Percentiles rank a stretch among this genome's conserved stretches.
These are phyloP conservation scores for Psilocybe subaeruginosa DNA, from an alignment of 768 basidiomycete species.

Conservation along the genomic window DNA sequence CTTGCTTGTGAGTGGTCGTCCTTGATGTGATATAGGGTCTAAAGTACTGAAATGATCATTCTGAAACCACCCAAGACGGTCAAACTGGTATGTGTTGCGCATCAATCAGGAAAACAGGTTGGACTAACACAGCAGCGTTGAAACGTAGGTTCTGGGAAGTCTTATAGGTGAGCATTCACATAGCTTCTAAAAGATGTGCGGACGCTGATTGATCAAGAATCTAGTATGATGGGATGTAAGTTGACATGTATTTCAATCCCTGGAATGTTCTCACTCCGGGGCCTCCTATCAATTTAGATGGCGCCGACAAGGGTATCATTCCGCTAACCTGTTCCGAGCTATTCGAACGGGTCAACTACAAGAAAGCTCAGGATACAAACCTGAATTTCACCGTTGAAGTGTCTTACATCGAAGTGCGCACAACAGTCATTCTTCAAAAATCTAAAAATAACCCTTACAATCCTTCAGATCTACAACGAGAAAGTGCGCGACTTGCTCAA, in stretches of 20 bases:
- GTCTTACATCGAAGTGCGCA: constrained; percentile 89
- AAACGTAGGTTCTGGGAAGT: constrained; percentile 81
- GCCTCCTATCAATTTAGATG: constrained; percentile 53
- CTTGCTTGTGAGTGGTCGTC: constrained; percentile 83
- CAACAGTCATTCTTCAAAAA: neutral
- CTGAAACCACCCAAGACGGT: constrained; percentile 49
- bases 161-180: constrained; percentile 70
- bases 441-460: constrained; percentile 2
- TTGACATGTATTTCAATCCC: constrained; percentile 22
- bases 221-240: constrained; percentile 95
- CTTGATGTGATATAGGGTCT: neutral
- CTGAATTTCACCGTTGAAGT: constrained; percentile 92
- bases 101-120: neutral
- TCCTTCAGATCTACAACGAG: constrained; percentile 88
- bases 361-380: constrained; percentile 65
- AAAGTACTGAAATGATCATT: constrained; percentile 2
- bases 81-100: constrained; percentile 72
- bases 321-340: constrained; percentile 94
- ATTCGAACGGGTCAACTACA: constrained; percentile 78
- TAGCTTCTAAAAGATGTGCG: neutral
- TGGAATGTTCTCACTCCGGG: neutral
- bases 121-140: constrained; percentile 8
- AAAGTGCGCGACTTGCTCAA: constrained; percentile 98
- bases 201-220: constrained; percentile 7
- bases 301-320: constrained; percentile 96